Conservation (phyloP, 106 monocot genomes). For the Allium fistulosum region DNA sequence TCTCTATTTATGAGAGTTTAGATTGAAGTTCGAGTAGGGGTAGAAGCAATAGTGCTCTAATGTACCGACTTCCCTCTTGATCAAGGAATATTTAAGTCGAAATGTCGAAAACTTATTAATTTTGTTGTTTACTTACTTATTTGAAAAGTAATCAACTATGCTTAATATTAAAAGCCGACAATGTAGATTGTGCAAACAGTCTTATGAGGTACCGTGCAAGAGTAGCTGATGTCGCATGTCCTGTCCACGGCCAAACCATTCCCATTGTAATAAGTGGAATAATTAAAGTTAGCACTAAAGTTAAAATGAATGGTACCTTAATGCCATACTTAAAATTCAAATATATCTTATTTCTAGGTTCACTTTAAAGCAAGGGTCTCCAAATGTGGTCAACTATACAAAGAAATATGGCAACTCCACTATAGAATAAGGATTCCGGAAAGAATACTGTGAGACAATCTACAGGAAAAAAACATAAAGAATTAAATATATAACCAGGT, state of each 20-base stretch:
- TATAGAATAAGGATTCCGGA: conserved; percentile 87
- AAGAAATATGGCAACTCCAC: conserved; percentile 75
- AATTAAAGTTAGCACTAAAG: too few species aligned
- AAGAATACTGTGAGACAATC: conserved; percentile 96
- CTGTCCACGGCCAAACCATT: conserved; percentile 99
- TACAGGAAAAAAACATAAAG: conserved; percentile 17
- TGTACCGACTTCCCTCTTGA: too few species aligned
- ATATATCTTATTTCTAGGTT: conserved; percentile 12
- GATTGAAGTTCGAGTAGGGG: too few species aligned
- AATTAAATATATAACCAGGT: neutral
- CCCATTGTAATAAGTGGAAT: conserved; percentile 96
- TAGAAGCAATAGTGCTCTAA: too few species aligned
- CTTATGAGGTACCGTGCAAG: conserved; percentile 89
- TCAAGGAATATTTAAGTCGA: too few species aligned
- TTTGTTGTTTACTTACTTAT: too few species aligned
- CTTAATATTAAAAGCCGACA: too few species aligned
- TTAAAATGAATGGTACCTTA: conserved; percentile 66
- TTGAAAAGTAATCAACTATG: too few species aligned
- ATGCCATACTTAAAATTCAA: conserved; percentile 36
- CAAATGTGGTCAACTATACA: conserved; percentile 53
- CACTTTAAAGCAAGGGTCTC: conserved; percentile 30
- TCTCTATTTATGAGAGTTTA: too few species aligned
- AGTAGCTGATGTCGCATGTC: conserved; percentile 92
- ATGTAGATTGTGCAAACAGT: conserved; percentile 85
- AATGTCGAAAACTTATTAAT: too few species aligned